Base-by-base conservation (phyloP, 2,329 filamentous ascomycete genomes). In the Berkeleyomyces rouxiae region DNA sequence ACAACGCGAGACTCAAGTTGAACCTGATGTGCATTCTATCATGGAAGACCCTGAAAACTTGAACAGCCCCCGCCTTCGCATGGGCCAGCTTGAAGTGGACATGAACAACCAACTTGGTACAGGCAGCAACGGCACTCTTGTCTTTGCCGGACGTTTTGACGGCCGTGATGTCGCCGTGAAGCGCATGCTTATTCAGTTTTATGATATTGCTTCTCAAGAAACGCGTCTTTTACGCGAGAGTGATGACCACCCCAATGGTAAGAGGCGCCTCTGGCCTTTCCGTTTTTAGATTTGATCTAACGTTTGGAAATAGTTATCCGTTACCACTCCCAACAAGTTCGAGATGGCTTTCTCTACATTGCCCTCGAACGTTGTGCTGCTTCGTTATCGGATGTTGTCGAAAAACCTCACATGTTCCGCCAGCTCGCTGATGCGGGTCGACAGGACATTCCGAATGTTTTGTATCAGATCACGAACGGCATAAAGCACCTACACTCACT, bases 71-170 rank as follows among this genome's bases (percentile, higher is more conserved):
- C 78, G 81, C 58, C 76, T 85, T 67, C 79, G 77, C 61, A 83
- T 86, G 71, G 82, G 82, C 39, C 82, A 79, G 63, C 79, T 87
- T 1, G 80, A 84, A 67, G 83, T 86, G 61, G 79, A 86, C 66
- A 79, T 80, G 53, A 79, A 84, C 55, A 76, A 80, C 68, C 80
- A 85, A 66, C 76, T 87, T 39, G 84, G 84, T 31, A 86, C 89
- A 64, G 93, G 93, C 62, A 97, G 92, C 72, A 95, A 96, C 70
- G 93, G 93, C n/a, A 99, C 93, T 0, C 84, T 95, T 61, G 93
- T 99, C 0, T 97, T 93, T 72, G 86, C 89, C 58, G 93, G 93
- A n/a, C 88, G 85, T 61, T 97, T 95, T 71, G 93, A 95, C 71
- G 90, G 90, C 33, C 86, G 91, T 59, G 87, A 91, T 53, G 92